These are phyloP conservation scores for Debaryomyces sp. DNA, from an alignment of 1,139 yeast genomes.

Conservation along the genomic window DNA sequence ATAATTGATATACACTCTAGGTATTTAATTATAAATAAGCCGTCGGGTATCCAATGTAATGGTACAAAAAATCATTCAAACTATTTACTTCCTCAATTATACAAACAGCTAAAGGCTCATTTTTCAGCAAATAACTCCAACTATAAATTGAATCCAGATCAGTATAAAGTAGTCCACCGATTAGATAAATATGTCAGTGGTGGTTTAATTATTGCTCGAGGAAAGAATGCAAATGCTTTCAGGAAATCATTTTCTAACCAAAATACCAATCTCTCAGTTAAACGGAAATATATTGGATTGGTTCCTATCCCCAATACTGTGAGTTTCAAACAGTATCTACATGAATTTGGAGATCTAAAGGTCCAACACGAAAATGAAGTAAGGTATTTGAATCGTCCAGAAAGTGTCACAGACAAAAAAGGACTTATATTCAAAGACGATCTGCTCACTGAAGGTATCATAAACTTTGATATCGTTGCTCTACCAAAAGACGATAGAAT, in stretches of 20 bases:
- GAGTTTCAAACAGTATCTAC: background rate
- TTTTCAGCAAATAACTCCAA: slow-evolving; percentile 10
- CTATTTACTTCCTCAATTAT: slow-evolving; percentile 19
- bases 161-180: slow-evolving; percentile 24
- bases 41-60: slow-evolving; percentile 24
- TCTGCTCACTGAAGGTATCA: slow-evolving; percentile 14
- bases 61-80: slow-evolving; percentile 13
- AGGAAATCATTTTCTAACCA: slow-evolving; percentile 3
- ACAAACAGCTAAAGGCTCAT: slow-evolving; percentile 15
- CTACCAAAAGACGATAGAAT: slow-evolving; percentile 15
- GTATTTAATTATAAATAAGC: slow-evolving; percentile 25
- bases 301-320: slow-evolving; percentile 9
- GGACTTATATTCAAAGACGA: slow-evolving; percentile 12
- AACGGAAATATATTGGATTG: slow-evolving; percentile 25
- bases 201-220: slow-evolving; percentile 23
- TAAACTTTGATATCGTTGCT: slow-evolving; percentile 15
- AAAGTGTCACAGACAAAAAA: background rate
- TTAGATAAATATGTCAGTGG: slow-evolving; percentile 29
- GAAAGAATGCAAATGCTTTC: slow-evolving; percentile 2
- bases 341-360: background rate
- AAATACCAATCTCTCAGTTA: slow-evolving; percentile 10
- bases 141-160: slow-evolving; percentile 13
- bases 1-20: slow-evolving; percentile 20
- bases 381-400: background rate
- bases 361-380: background rate